phyloP scores from a whole-genome alignment of 768 basidiomycete species.

The Tulasnella sp. region DNA sequence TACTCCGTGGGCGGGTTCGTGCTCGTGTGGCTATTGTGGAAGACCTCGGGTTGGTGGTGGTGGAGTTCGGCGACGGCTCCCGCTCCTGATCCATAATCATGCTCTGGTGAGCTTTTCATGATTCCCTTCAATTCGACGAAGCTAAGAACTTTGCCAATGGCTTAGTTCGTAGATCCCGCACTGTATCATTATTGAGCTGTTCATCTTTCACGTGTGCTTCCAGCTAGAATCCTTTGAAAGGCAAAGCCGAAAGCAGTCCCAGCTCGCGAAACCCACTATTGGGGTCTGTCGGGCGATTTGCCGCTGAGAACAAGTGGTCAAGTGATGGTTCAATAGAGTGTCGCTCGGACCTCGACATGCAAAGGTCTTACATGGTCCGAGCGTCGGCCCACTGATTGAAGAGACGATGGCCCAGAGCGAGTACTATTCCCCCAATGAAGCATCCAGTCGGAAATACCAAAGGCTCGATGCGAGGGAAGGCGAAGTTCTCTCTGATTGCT shows the following conservation, averaged over 20 bases:
- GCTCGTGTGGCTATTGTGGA: slow-evolving; percentile 54
- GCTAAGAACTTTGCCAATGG: not conserved
- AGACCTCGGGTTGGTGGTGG: slow-evolving; percentile 38
- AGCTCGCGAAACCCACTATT: not conserved
- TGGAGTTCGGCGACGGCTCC: not conserved
- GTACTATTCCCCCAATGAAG: not conserved
- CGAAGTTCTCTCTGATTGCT: not conserved
- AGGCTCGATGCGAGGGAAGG: not conserved
- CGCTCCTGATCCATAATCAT: not conserved
- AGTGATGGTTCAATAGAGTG: not conserved
- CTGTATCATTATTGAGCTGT: not conserved
- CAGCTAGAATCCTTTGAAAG: not conserved
- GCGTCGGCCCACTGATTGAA: not conserved
- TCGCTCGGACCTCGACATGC: not conserved
- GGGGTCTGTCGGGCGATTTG: not conserved
- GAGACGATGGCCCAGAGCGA: not conserved
- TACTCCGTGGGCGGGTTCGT: slow-evolving; percentile 57
- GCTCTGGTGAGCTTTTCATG: not conserved
- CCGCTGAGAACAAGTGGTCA: not conserved
- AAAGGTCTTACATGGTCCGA: not conserved
- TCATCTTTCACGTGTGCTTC: not conserved
- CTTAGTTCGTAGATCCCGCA: not conserved
- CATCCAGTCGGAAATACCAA: not conserved
- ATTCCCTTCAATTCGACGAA: not conserved
- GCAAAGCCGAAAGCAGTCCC: not conserved